Conservation (phyloP, 2,329 filamentous ascomycete species). For the Neofusicoccum parvum region DNA sequence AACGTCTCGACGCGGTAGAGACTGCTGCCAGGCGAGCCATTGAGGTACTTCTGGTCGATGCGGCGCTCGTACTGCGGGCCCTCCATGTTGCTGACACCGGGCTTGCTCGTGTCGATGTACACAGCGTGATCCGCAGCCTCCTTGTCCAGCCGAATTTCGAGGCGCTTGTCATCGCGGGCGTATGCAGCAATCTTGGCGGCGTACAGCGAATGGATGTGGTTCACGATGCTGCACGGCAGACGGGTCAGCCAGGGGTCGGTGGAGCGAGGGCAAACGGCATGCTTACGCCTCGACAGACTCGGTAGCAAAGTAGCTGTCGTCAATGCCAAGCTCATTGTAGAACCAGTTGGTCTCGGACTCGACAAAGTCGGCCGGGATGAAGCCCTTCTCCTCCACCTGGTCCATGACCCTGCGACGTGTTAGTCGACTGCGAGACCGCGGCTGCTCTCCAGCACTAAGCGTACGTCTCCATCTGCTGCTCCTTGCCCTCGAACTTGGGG, state of each 20-base stretch:
- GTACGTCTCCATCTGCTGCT: slow-evolving; percentile 83
- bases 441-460: slow-evolving; percentile 11
- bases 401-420: slow-evolving; percentile 68
- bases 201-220: slow-evolving; percentile 93
- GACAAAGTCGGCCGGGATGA: slow-evolving; percentile 82
- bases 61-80: slow-evolving; percentile 93
- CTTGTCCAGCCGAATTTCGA: slow-evolving; percentile 95
- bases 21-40: slow-evolving; percentile 69
- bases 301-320: slow-evolving; percentile 97
- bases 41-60: slow-evolving; percentile 93
- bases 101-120: slow-evolving; percentile 96
- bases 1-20: slow-evolving; percentile 96
- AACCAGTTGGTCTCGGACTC: slow-evolving; percentile 92
- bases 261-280: background rate
- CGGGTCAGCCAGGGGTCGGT: slow-evolving; percentile 23
- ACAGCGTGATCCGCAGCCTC: slow-evolving; percentile 93
- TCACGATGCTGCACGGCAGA: slow-evolving; percentile 63
- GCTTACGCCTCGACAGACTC: slow-evolving; percentile 72
- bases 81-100: slow-evolving; percentile 72
- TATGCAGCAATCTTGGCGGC: slow-evolving; percentile 95
- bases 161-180: slow-evolving; percentile 86
- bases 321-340: slow-evolving; percentile 95
- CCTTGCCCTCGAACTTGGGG: slow-evolving; percentile 89
- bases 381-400: slow-evolving; percentile 74
- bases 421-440: slow-evolving; percentile 25